phyloP scores from a whole-genome alignment of 2,329 filamentous ascomycete genomes.

The Pestalotiopsis fici region DNA sequence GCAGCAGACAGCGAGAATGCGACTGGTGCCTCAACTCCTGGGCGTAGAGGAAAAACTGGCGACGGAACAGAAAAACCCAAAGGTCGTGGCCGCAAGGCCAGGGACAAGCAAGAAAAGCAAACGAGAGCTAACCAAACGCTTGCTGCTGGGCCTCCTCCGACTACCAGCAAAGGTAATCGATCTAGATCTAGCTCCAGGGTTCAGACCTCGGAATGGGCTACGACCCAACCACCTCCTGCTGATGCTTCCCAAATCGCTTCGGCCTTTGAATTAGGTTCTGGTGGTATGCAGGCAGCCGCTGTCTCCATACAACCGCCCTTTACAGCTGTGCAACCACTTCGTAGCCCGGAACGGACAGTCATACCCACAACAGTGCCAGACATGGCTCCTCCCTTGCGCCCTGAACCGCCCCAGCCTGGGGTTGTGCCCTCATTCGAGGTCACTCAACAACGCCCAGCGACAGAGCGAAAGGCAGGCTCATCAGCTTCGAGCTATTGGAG shows the following conservation, averaged over 20 bases:
- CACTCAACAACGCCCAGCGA: constrained; percentile 34
- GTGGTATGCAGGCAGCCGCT: constrained; percentile 44
- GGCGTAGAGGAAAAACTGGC: constrained; percentile 52
- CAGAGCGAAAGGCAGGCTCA: constrained; percentile 52
- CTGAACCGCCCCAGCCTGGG: constrained; percentile 52
- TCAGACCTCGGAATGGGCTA: constrained; percentile 41
- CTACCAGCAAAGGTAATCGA: constrained; percentile 44
- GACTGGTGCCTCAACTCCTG: constrained; percentile 59
- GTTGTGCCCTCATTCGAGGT: constrained; percentile 52
- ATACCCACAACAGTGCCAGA: constrained; percentile 38
- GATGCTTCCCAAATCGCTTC: constrained; percentile 41
- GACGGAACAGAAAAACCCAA: constrained; percentile 45
- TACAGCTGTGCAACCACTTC: constrained; percentile 23
- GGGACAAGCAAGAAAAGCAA: constrained; percentile 41
- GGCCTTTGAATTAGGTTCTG: constrained; percentile 44
- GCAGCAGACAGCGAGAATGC: constrained; percentile 60
- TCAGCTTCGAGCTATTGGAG: constrained; percentile 86
- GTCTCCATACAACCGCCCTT: constrained; percentile 30
- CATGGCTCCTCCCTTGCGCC: constrained; percentile 57
- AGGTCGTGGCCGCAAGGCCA: constrained; percentile 38
- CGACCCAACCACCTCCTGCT: constrained; percentile 31
- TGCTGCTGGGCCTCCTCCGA: constrained; percentile 44
- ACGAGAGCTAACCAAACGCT: constrained; percentile 42
- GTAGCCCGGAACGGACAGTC: constrained; percentile 24
- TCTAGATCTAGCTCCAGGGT: constrained; percentile 58